Percentiles rank a stretch among this genome's conserved stretches.
Conservation (phyloP, 1,284 basidiomycete genomes). For the Rhodotorula sp. region DNA sequence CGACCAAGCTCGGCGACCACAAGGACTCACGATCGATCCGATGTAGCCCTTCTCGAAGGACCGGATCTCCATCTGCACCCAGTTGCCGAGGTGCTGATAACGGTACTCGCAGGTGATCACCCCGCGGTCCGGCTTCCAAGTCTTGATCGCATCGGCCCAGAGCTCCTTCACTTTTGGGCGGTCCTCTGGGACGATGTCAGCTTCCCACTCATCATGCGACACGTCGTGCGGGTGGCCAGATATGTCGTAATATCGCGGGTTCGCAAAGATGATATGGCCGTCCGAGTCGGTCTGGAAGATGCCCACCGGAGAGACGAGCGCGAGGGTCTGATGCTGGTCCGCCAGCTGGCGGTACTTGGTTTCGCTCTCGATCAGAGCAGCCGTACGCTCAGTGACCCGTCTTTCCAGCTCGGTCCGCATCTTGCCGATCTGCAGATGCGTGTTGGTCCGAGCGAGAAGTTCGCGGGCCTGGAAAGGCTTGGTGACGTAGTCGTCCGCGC, state of each 20-base stretch:
- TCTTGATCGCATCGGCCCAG: slow-evolving; percentile 8
- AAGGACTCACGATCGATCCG: neutral
- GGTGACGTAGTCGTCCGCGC: slow-evolving; percentile 43
- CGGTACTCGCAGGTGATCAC: slow-evolving; percentile 19
- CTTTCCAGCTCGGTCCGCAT: slow-evolving; percentile 44
- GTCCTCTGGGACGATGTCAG: slow-evolving; percentile 24
- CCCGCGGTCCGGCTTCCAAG: slow-evolving; percentile 5
- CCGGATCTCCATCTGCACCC: slow-evolving; percentile 23
- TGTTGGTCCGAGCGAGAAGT: slow-evolving; percentile 41
- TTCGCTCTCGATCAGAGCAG: slow-evolving; percentile 41
- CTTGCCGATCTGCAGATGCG: slow-evolving; percentile 43
- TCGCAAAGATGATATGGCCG: slow-evolving; percentile 30
- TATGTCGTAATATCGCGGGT: slow-evolving; percentile 30
- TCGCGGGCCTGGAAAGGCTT: slow-evolving; percentile 46
- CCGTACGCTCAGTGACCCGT: slow-evolving; percentile 42
- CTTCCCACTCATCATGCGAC: slow-evolving; percentile 24
- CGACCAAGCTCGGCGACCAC: neutral
- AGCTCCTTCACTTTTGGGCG: neutral
- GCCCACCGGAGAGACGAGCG: slow-evolving; percentile 42
- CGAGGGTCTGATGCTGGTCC: slow-evolving; percentile 41
- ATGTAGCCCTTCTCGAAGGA: slow-evolving; percentile 2
- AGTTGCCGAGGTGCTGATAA: slow-evolving; percentile 18
- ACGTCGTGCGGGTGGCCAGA: slow-evolving; percentile 19
- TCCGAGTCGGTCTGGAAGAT: slow-evolving; percentile 35
- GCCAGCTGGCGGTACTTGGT: slow-evolving; percentile 32